These are phyloP conservation scores for Coprinellus micaceus DNA, from an alignment of 768 basidiomycete genomes.

Conservation along the genomic window DNA sequence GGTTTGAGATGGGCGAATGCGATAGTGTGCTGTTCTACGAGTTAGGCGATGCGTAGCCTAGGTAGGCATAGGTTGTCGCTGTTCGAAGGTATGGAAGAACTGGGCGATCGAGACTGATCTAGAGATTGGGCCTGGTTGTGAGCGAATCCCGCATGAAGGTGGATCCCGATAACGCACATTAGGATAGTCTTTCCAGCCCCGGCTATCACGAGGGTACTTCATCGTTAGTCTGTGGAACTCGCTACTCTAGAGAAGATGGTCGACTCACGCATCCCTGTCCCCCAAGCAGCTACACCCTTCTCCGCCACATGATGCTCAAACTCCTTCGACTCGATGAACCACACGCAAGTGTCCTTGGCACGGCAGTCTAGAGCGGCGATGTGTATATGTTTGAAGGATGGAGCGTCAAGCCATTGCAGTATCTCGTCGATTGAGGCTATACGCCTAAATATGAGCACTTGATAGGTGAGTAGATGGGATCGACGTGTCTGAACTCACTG, in stretches of 20 bases:
- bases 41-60: too few relatives aligned
- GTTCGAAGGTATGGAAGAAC: too few relatives aligned
- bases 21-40: not conserved
- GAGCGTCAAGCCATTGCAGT: not conserved
- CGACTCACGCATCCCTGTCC: conserved; percentile 1
- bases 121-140: too few relatives aligned
- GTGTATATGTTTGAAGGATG: not conserved
- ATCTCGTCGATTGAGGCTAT: not conserved
- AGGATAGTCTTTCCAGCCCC: not conserved
- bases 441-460: not conserved
- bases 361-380: not conserved
- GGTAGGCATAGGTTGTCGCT: too few relatives aligned
- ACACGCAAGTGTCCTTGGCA: not conserved
- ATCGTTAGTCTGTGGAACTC: too few relatives aligned
- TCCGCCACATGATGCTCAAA: not conserved
- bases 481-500: too few relatives aligned
- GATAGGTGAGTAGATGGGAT: too few relatives aligned
- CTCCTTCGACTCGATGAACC: not conserved
- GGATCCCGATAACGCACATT: not conserved
- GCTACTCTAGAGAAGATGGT: not conserved
- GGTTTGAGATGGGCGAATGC: not conserved
- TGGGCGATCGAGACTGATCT: too few relatives aligned
- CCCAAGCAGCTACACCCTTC: not conserved
- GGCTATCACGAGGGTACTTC: not conserved
- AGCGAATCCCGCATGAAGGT: not conserved